A percentile compares a stretch with the other conserved stretches of the same genome.
Evolutionary conservation across 2,329 filamentous ascomycete species (phyloP).

Genomic region (Aspergillus sp.): DNA sequence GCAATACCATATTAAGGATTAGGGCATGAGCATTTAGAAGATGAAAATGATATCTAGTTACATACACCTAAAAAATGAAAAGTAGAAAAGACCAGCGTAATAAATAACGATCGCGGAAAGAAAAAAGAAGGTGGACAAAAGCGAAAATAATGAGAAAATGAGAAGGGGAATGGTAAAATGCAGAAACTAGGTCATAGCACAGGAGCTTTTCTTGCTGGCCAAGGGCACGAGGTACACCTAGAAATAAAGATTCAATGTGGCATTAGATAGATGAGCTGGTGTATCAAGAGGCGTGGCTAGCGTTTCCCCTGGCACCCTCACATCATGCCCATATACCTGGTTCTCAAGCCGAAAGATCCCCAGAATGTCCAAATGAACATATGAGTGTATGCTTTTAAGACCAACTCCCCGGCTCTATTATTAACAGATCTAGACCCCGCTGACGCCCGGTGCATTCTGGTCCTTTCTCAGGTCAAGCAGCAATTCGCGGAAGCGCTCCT

Average conservation of each 20-base stretch:
- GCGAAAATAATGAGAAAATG: constrained; percentile 1
- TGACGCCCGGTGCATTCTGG: constrained; percentile 65
- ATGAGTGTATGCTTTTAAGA: neutral
- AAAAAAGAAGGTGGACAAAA: constrained; percentile 8
- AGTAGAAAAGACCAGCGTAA: constrained; percentile 10
- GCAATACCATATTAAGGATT: constrained; percentile 11
- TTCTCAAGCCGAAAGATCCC: neutral
- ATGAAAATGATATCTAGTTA: neutral
- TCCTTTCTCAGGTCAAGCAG: constrained; percentile 84
- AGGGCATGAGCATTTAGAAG: neutral
- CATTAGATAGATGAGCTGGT: neutral
- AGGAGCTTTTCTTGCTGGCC: too few relatives aligned
- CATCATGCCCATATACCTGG: neutral
- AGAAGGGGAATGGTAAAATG: constrained; percentile 2
- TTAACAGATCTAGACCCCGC: constrained; percentile 31
- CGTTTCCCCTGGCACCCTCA: neutral
- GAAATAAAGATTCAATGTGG: too few relatives aligned
- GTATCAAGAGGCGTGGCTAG: neutral
- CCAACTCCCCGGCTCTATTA: neutral
- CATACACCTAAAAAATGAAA: neutral
- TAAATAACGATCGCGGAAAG: neutral
- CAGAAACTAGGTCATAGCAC: neutral
- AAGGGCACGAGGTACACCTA: too few relatives aligned
- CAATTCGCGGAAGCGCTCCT: constrained; percentile 91
- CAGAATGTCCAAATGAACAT: neutral